Evolutionary conservation across 1,284 basidiomycete species (phyloP).

Genomic region (Sanghuangporus sanghuang): DNA sequence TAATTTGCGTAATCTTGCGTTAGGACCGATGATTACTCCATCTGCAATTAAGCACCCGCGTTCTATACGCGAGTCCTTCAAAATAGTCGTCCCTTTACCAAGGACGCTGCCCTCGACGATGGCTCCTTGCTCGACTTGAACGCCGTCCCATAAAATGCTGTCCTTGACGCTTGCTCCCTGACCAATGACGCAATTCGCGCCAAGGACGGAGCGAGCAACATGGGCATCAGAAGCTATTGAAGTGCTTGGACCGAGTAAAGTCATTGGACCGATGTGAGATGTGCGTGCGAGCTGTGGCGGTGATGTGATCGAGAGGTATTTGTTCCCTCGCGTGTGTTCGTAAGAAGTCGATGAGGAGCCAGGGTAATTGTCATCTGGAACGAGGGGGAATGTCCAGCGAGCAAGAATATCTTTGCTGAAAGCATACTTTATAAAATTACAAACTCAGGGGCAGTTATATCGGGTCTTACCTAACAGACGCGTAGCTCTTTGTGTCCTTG

Average conservation of each 20-base stretch:
- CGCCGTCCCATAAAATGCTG: conserved; percentile 82
- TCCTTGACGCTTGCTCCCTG: conserved; percentile 56
- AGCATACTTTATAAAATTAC: background rate
- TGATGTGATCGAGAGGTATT: conserved; percentile 60
- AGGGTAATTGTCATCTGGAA: conserved; percentile 90
- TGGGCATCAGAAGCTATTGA: conserved; percentile 59
- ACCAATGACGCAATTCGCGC: conserved; percentile 67
- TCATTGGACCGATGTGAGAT: conserved; percentile 79
- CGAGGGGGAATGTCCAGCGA: conserved; percentile 91
- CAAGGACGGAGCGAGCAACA: conserved; percentile 71
- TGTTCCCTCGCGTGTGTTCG: conserved; percentile 80
- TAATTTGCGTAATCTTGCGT: conserved; percentile 65
- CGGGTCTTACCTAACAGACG: conserved; percentile 64
- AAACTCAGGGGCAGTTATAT: background rate
- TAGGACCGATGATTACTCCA: conserved; percentile 72
- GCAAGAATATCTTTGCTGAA: conserved; percentile 85
- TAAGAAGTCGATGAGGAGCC: conserved; percentile 62
- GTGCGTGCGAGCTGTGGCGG: conserved; percentile 33
- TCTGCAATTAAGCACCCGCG: conserved; percentile 78
- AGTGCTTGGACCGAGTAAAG: conserved; percentile 72
- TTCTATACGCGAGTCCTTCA: conserved; percentile 56
- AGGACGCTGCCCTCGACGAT: conserved; percentile 75
- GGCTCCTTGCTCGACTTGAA: conserved; percentile 72
- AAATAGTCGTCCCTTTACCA: conserved; percentile 70
- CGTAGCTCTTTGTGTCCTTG: conserved; percentile 86